A percentile compares a stretch with the other conserved stretches of the same genome.
phyloP scores from a whole-genome alignment of 1,139 yeast species.

The Dujonia santamariae region DNA sequence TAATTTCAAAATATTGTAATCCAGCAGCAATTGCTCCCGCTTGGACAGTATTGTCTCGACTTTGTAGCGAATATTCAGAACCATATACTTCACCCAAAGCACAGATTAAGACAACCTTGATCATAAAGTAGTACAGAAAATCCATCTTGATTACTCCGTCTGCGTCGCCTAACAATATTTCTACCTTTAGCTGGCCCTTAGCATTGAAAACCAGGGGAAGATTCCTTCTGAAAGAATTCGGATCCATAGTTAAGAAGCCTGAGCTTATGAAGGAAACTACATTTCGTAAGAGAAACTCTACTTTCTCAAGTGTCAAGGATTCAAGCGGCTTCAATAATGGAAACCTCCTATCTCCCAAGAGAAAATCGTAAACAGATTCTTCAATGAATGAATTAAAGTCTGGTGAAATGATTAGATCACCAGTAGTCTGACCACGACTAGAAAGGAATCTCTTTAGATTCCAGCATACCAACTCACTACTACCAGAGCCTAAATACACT shows the following conservation, averaged over 20 bases:
- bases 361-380: conserved; percentile 20
- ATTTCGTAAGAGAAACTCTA: conserved; percentile 11
- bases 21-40: conserved; percentile 24
- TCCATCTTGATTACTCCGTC: conserved; percentile 8
- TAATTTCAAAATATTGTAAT: conserved; percentile 19
- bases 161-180: background rate
- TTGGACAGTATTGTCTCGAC: conserved; percentile 4
- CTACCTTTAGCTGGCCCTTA: conserved; percentile 10
- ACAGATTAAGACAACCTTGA: conserved; percentile 20
- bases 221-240: conserved; percentile 16
- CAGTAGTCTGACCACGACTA: background rate
- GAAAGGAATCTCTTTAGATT: conserved; percentile 18
- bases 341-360: conserved; percentile 5
- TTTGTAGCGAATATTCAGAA: conserved; percentile 9
- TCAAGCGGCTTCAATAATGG: conserved; percentile 2
- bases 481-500: conserved; percentile 23
- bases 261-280: conserved; percentile 21
- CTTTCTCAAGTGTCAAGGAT: conserved; percentile 3
- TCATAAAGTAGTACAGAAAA: conserved; percentile 15
- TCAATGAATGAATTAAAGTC: conserved; percentile 24
- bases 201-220: conserved; percentile 14
- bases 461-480: conserved; percentile 27
- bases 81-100: conserved; percentile 24
- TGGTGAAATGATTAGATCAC: conserved; percentile 18
- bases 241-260: conserved; percentile 25